Conservation (phyloP, 306 rosid genomes). For the Pyrus betulifolia region DNA sequence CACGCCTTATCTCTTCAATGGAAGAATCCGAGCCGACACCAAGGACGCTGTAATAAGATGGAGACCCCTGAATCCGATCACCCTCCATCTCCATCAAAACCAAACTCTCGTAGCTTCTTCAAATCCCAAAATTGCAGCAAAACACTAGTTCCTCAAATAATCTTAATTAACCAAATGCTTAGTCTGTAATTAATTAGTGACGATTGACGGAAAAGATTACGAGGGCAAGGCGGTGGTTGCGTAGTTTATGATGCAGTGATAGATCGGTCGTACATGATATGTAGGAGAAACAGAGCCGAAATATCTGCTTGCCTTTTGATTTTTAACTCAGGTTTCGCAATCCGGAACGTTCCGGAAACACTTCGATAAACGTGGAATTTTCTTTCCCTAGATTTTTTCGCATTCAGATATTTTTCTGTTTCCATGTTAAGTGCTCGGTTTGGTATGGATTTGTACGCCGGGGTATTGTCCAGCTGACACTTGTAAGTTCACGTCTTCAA, state of each 20-base stretch:
- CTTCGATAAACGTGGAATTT: neutral
- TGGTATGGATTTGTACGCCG: too few relatives aligned
- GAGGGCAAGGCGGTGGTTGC: neutral
- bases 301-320: neutral
- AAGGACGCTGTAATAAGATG: slow-evolving; percentile 52
- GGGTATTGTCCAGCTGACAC: too few relatives aligned
- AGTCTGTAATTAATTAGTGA: too few relatives aligned
- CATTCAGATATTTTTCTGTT: neutral
- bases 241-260: neutral
- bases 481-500: too few relatives aligned
- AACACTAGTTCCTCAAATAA: neutral
- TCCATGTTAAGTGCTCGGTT: neutral
- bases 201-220: too few relatives aligned
- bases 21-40: slow-evolving; percentile 53
- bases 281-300: neutral
- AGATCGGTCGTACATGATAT: neutral
- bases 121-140: neutral
- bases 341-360: neutral
- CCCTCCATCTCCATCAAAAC: slow-evolving; percentile 22
- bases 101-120: neutral
- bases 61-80: neutral
- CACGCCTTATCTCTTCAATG: slow-evolving; percentile 57
- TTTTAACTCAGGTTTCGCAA: neutral
- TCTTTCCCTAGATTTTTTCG: neutral
- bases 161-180: neutral